Evolutionary conservation across 306 rosid genomes (phyloP).

Genomic region (Vigna angularis): DNA sequence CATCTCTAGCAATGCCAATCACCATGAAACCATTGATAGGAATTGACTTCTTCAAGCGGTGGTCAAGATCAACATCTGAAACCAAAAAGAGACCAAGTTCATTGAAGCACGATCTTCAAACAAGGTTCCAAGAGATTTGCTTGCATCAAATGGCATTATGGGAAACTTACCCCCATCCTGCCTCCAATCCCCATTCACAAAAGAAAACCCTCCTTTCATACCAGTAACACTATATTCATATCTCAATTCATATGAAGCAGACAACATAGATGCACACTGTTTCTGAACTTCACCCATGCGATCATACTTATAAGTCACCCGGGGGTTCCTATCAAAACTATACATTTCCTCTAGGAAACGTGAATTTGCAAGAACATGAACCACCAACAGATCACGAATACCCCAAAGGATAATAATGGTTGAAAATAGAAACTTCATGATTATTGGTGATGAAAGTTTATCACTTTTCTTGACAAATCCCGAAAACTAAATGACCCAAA

Average conservation of each 20-base stretch:
- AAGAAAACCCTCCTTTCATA: conserved; percentile 64
- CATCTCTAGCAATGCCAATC: conserved; percentile 67
- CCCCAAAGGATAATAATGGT: conserved; percentile 52
- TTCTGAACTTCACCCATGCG: conserved; percentile 71
- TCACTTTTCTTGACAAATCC: conserved; percentile 3
- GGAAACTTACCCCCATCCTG: conserved; percentile 72
- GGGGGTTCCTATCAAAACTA: conserved; percentile 41
- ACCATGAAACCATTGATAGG: conserved; percentile 64
- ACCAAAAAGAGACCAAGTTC: conserved; percentile 77
- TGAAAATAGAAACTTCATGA: conserved; percentile 61
- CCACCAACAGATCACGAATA: conserved; percentile 50
- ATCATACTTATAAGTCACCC: conserved; percentile 60
- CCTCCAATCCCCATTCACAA: conserved; percentile 84
- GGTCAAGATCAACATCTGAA: conserved; percentile 65
- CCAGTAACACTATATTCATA: conserved; percentile 53
- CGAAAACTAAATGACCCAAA: conserved; percentile 32
- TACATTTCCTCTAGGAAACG: conserved; percentile 50
- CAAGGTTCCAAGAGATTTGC: conserved; percentile 6
- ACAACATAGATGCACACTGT: conserved; percentile 67
- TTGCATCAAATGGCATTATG: conserved; percentile 70
- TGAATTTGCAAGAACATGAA: conserved; percentile 51
- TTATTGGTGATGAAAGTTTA: conserved; percentile 37
- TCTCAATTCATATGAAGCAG: conserved; percentile 72
- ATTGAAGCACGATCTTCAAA: conserved; percentile 42
- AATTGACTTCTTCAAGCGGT: conserved; percentile 62